Base-by-base conservation (phyloP, 179 eudicot species). In the Beta lomatogona region DNA sequence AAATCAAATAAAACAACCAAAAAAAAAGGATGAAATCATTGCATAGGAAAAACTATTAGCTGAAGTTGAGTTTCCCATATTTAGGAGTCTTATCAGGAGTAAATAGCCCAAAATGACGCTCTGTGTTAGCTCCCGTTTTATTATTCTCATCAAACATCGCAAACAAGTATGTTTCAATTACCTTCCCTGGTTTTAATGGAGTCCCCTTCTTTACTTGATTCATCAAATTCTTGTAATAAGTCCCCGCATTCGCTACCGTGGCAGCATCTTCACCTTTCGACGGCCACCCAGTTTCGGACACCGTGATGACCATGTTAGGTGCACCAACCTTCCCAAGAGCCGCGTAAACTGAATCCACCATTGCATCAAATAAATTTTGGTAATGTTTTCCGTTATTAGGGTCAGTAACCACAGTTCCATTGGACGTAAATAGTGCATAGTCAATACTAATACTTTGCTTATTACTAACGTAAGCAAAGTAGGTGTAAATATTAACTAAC, bases 231-330 rank as follows among this genome's bases (percentile, higher is more conserved):
- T 21, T 82, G 55, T 83, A 83, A 13, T 86, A 86, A 31, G 85
- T 81, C 12, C 73, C 85, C 1, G 89, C 89, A 36, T 86, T 86
- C 0, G 54, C 73, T 4, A 45, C 10, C 0, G 85, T 78, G 14
- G 89, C 89, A 0, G 80, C 64, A 54, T 71, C 79, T 0, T 81
- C 80, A 9, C 86, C 85, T 8, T 28, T 66, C 4, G 86, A 84
- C 4, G 89, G 89, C 89, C 89, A 86, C 28, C 93, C 93, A 6
- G 82, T 91, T 81, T 88, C 90, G 0, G 92, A 88, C 75, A 90
- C 92, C 0, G 88, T 85, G 13, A 90, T 74, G 12, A 55, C 71
- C 19, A 87, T 46, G 3, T 45, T 68, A 0, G 71, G 6, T 0
- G 88, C 90, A 4, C 89, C 90, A 0, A 58, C 80, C 55, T 82